These are phyloP conservation scores for Bipolaris zeicola DNA, from an alignment of 2,329 filamentous ascomycete genomes.

Conservation along the genomic window DNA sequence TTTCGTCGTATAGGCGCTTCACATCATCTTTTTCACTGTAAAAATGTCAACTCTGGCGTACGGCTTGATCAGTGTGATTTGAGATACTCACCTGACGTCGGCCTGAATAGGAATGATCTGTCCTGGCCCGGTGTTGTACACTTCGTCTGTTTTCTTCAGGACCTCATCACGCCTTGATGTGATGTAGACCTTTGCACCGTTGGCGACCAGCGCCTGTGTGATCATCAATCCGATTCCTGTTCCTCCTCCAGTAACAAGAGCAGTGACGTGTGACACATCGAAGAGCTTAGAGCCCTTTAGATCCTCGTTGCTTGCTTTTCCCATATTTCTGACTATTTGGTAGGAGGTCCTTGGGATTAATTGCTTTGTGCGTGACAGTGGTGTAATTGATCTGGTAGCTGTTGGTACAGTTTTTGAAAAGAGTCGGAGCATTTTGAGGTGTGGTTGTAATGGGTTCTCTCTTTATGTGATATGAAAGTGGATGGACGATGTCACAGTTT, in stretches of 20 bases:
- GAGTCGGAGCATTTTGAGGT: conserved; percentile 39
- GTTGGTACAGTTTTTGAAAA: conserved; percentile 28
- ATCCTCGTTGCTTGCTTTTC: conserved; percentile 48
- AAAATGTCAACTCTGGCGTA: background rate
- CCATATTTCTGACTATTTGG: conserved; percentile 39
- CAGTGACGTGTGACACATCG: conserved; percentile 54
- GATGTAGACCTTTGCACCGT: conserved; percentile 61
- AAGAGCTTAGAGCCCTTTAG: conserved; percentile 52
- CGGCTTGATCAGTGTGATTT: background rate
- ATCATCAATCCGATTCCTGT: conserved; percentile 66
- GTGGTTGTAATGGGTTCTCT: background rate
- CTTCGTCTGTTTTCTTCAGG: conserved; percentile 52
- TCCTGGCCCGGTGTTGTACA: conserved; percentile 55
- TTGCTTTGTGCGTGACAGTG: conserved; percentile 13
- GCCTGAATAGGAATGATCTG: conserved; percentile 51
- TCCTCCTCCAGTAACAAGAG: conserved; percentile 54
- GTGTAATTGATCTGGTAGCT: conserved; percentile 9
- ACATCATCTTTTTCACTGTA: conserved; percentile 57
- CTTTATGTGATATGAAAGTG: conserved; percentile 21
- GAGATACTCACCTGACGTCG: conserved; percentile 34
- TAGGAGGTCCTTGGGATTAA: conserved; percentile 23
- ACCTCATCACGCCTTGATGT: conserved; percentile 40
- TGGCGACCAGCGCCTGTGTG: conserved; percentile 65
- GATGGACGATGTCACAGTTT: conserved; percentile 16
- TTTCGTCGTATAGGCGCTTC: conserved; percentile 49